These are phyloP conservation scores for Salvia miltiorrhiza DNA, from an alignment of 257 asterid genomes.

Conservation along the genomic window DNA sequence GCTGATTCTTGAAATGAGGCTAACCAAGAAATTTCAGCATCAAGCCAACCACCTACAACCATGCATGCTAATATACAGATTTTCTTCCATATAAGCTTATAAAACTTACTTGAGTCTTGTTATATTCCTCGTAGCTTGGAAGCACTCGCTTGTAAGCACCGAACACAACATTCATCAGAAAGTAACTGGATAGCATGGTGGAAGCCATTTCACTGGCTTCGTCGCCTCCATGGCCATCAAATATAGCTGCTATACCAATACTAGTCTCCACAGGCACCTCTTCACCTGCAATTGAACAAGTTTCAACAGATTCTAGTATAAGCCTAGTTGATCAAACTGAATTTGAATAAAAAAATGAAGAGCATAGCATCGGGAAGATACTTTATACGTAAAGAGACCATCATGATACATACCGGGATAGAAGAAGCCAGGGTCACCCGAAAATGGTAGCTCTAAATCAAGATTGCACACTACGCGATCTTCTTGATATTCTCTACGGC, in stretches of 20 bases:
- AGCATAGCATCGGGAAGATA: neutral
- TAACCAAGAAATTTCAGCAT: conserved; percentile 1
- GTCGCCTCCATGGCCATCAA: conserved; percentile 82
- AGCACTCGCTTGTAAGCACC: conserved; percentile 35
- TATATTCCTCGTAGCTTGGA: conserved; percentile 22
- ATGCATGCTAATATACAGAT: neutral
- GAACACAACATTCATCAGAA: conserved; percentile 44
- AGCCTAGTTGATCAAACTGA: neutral
- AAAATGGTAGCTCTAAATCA: conserved; percentile 44
- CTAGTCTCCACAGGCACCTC: conserved; percentile 32
- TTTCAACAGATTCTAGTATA: neutral
- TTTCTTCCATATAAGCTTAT: conserved; percentile 1
- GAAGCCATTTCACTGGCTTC: conserved; percentile 85
- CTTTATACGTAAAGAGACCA: neutral
- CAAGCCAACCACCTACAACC: neutral
- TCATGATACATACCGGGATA: neutral
- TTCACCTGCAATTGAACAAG: conserved; percentile 33
- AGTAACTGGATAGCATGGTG: conserved; percentile 40
- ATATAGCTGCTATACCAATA: conserved; percentile 60
- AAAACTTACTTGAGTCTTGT: conserved; percentile 29
- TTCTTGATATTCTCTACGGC: conserved; percentile 69
- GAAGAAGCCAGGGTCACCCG: conserved; percentile 34
- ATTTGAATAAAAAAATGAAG: neutral
- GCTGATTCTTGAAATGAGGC: neutral
- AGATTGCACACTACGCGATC: conserved; percentile 66